These are phyloP conservation scores for Durio zibethinus DNA, from an alignment of 345 rosid species.

Conservation along the genomic window DNA sequence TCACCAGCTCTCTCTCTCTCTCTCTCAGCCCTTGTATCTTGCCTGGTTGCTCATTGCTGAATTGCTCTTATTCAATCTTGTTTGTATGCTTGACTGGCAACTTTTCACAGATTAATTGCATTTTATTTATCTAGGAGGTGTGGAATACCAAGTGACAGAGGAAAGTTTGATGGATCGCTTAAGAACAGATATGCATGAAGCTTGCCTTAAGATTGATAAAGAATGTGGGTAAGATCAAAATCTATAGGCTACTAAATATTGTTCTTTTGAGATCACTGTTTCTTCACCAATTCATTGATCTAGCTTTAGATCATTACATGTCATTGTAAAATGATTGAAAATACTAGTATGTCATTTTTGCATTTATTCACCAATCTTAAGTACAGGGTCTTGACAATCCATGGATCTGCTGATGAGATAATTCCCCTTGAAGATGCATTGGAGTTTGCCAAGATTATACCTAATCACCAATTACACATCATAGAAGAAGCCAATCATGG, in stretches of 20 bases:
- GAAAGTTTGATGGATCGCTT: slow-evolving; percentile 68
- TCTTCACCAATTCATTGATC: background rate
- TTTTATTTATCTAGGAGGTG: slow-evolving; percentile 34
- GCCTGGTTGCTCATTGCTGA: background rate
- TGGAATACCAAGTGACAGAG: slow-evolving; percentile 49
- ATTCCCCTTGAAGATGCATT: slow-evolving; percentile 60
- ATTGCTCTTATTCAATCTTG: background rate
- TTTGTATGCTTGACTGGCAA: background rate
- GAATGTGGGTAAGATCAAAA: slow-evolving; percentile 55
- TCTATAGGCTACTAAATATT: background rate
- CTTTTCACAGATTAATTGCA: background rate
- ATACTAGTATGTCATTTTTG: background rate
- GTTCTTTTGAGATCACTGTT: background rate
- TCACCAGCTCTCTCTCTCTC: background rate
- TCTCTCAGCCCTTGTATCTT: background rate
- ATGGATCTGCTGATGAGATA: slow-evolving; percentile 60
- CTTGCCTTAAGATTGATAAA: slow-evolving; percentile 56
- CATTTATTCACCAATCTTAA: background rate
- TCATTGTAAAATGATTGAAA: background rate
- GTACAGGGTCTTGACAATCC: slow-evolving; percentile 71
- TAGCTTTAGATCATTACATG: background rate
- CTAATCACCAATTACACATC: slow-evolving; percentile 57
- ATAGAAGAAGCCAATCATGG: slow-evolving; percentile 67
- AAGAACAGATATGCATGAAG: slow-evolving; percentile 57
- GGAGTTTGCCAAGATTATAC: slow-evolving; percentile 66